Evolutionary conservation across 2,329 filamentous ascomycete genomes (phyloP), one percentile per base, ranked within the genome.

Genomic region (Allantophomopsis lycopodina): DNA sequence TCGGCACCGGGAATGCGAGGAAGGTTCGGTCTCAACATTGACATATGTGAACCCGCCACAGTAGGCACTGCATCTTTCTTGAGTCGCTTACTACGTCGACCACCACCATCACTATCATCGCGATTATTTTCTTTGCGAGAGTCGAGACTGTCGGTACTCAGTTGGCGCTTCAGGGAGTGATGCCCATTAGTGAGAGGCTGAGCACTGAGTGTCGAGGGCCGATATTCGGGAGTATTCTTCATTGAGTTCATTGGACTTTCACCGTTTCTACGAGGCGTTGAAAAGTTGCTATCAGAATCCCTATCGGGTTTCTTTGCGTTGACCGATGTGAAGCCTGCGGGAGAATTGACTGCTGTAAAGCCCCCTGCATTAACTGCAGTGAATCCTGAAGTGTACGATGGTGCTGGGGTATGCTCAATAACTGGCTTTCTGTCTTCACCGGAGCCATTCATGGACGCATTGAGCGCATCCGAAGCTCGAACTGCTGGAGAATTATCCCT

Each of bases 11-110:
- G 68, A 43, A 78, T 67, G 46, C 76, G 73, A 14, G 80, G 84
- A 13, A 79, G 79, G 18, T 83, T 79, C 41, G 89, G 85, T 39
- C 89, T 83, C 55, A 94, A 87, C 53, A 89, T 76, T 44, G 85
- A 91, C 87, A 96, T 96, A 62, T 96, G 87, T 39, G 89, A 96
- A 40, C 91, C 91, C 47, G 87, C 87, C 49, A 98, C 86, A 28
- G 85, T 94, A 34, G 89, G 86, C 30, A 79, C 73, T 34, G 68
- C 65, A 60, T 76, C 73, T 69, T 93, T 94, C 60, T 91, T 94
- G 11, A 94, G 68, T 34, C 91, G 78, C 64, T 98, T 98, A 60
- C 88, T 95, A 42, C 89, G 79, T 45, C 91, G 76, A 47, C 82
- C 85, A 45, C 73, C 73, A 48, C 65, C 66, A 37, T 86, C 81